Conservation (phyloP, 768 basidiomycete genomes). For the Termitomyces sp. region DNA sequence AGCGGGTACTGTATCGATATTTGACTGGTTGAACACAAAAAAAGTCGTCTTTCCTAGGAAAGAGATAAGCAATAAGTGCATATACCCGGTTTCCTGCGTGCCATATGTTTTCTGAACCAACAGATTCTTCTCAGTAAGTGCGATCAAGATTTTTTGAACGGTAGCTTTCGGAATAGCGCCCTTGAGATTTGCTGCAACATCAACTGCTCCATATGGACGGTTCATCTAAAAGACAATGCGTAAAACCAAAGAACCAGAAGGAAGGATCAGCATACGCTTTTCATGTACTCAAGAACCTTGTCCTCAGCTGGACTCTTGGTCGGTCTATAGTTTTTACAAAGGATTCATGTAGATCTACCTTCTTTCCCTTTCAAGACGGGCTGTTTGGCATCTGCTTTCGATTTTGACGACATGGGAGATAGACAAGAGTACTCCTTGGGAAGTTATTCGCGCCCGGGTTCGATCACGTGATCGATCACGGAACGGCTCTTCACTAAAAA, state of each 20-base stretch:
- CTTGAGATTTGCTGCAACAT: slow-evolving; percentile 88
- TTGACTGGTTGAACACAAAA: slow-evolving; percentile 81
- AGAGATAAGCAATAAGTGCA: slow-evolving; percentile 9
- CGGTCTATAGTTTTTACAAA: background rate
- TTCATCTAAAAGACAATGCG: slow-evolving; percentile 59
- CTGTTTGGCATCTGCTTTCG: slow-evolving; percentile 51
- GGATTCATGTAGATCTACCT: slow-evolving; percentile 30
- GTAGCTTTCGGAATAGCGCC: slow-evolving; percentile 81
- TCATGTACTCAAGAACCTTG: slow-evolving; percentile 73
- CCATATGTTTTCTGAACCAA: slow-evolving; percentile 84
- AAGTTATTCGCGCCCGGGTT: too few relatives aligned
- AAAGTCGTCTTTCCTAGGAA: slow-evolving; percentile 74
- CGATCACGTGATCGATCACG: background rate
- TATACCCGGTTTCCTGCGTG: slow-evolving; percentile 22
- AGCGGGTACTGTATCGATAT: slow-evolving; percentile 57
- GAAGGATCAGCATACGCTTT: slow-evolving; percentile 40
- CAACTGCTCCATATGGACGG: slow-evolving; percentile 89
- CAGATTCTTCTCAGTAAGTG: slow-evolving; percentile 81
- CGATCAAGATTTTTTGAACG: slow-evolving; percentile 77
- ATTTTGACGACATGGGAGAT: slow-evolving; percentile 42
- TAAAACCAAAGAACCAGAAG: slow-evolving; percentile 3
- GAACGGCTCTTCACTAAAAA: slow-evolving; percentile 2
- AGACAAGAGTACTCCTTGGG: background rate
- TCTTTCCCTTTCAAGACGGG: slow-evolving; percentile 70
- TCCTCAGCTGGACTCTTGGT: slow-evolving; percentile 55